Evolutionary conservation across 1,139 yeast species (phyloP).

Genomic region (Magnusiomyces magnusii): DNA sequence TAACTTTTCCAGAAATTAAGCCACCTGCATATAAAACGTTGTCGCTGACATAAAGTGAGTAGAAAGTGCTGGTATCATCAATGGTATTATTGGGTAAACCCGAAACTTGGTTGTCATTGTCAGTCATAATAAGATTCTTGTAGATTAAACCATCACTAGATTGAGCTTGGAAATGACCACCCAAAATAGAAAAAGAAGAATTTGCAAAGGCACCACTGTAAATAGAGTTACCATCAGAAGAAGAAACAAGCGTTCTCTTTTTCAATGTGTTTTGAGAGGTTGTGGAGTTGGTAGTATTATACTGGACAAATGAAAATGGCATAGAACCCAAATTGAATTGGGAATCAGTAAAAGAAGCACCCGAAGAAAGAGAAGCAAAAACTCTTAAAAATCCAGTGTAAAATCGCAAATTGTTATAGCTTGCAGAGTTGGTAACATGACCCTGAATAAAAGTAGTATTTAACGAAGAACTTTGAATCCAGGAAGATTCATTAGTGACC

Average conservation of each 20-base stretch:
- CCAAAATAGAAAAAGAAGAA: slow-evolving; percentile 44
- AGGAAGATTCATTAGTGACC: slow-evolving; percentile 22
- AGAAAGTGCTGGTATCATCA: slow-evolving; percentile 35
- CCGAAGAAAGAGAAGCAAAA: slow-evolving; percentile 22
- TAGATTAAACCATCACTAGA: slow-evolving; percentile 16
- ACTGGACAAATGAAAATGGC: slow-evolving; percentile 33
- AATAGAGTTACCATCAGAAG: slow-evolving; percentile 20
- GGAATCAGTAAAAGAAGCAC: slow-evolving; percentile 24
- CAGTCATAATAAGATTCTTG: slow-evolving; percentile 38
- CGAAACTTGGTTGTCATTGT: slow-evolving; percentile 29
- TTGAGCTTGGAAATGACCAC: slow-evolving; percentile 41
- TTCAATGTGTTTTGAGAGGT: slow-evolving; percentile 14
- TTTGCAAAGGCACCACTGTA: slow-evolving; percentile 41
- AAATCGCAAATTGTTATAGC: slow-evolving; percentile 14
- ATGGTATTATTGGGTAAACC: slow-evolving; percentile 34
- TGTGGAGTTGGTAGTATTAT: slow-evolving; percentile 9
- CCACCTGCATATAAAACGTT: slow-evolving; percentile 45
- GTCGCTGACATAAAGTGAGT: slow-evolving; percentile 39
- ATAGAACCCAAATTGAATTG: slow-evolving; percentile 23
- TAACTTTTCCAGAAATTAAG: slow-evolving; percentile 39
- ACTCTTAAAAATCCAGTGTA: slow-evolving; percentile 25
- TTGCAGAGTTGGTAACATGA: slow-evolving; percentile 18
- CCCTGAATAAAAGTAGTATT: slow-evolving; percentile 20
- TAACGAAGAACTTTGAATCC: slow-evolving; percentile 24
- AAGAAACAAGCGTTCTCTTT: slow-evolving; percentile 6